Evolutionary conservation across 2,329 filamentous ascomycete species (phyloP), one percentile per base, ranked within the genome.

Genomic region (Allantophomopsis cytisporea): DNA sequence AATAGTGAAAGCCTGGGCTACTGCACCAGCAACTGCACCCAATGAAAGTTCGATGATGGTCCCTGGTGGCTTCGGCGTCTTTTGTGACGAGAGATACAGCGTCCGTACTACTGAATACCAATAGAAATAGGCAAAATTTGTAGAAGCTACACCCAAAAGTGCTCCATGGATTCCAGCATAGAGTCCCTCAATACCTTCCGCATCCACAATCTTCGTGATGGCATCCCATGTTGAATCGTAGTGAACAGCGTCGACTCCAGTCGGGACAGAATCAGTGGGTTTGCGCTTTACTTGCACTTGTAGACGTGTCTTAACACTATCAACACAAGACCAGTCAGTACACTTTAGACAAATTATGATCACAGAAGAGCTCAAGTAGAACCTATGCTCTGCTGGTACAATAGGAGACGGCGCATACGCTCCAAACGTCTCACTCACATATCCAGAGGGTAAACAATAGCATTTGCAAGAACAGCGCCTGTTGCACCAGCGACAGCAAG

Each of bases 111-210:
- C 64, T 5, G 86, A 89, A 60, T 96, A 96, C 88, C 89, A 96
- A 66, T 98, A 98, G 60, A 98, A 98, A 64, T 98, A 98, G 53
- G 91, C 91, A 58, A 98, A 98, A 61, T 98, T 98, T 39, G 89
- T 96, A 18, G 88, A 95, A 2, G 87, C 89, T 30, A 98, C 91
- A 39, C 91, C 91, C 38, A 96, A 65, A 14, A 98, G 68, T 4
- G 88, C 78, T 38, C 89, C 88, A 43, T 76, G 71, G 58, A 98
- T 88, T 44, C 91, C 91, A 39, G 83, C 77, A 54, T 98, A 98
- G 7, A 98, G 73, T 6, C 91, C 91, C 36, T 66, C 54, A 7
- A 91, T 41, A 23, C 91, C 91, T 50, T 98, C 91, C 39, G 77
- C 77, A 41, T 78, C 73, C 30, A 83, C 62, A 48, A 98, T 96